phyloP scores from a whole-genome alignment of 331 rosid genomes.

The Stylosanthes scabra region DNA sequence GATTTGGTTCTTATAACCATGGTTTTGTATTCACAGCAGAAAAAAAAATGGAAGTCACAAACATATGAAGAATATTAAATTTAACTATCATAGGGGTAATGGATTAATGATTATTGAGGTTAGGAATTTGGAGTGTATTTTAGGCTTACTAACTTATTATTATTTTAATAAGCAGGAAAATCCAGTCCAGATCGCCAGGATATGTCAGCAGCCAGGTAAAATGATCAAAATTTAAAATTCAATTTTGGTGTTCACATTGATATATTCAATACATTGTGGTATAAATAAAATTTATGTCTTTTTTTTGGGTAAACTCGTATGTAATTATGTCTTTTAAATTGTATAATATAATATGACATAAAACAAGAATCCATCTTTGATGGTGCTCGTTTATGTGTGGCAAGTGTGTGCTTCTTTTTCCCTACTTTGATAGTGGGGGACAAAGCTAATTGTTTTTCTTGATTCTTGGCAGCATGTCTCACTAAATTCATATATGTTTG shows the following conservation, averaged over 20 bases:
- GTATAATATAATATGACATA: background rate
- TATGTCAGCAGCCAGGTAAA: constrained; percentile 43
- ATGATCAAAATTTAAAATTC: constrained; percentile 11
- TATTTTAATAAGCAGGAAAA: constrained; percentile 46
- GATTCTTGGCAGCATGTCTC: constrained; percentile 19
- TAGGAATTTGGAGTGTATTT: constrained; percentile 7
- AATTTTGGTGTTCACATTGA: constrained; percentile 21
- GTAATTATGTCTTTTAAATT: constrained; percentile 3
- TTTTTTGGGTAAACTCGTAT: too few relatives aligned
- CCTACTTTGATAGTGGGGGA: background rate
- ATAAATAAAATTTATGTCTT: background rate
- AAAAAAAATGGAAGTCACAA: background rate
- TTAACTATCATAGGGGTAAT: constrained; percentile 1
- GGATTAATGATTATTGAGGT: constrained; percentile 5
- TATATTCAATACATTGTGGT: constrained; percentile 12
- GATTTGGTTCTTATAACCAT: too few relatives aligned
- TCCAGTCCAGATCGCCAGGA: constrained; percentile 42
- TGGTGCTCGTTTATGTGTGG: constrained; percentile 24
- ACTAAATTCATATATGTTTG: constrained; percentile 16
- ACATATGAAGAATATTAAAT: constrained; percentile 9
- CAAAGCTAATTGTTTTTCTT: constrained; percentile 21
- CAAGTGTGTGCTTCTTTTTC: constrained; percentile 10
- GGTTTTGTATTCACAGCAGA: background rate
- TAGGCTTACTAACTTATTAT: constrained; percentile 29
- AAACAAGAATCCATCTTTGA: constrained; percentile 15